A percentile compares a stretch with the other conserved stretches of the same genome.
These are phyloP conservation scores for Neopestalotiopsis sp. DNA, from an alignment of 2,329 filamentous ascomycete species.

Conservation along the genomic window DNA sequence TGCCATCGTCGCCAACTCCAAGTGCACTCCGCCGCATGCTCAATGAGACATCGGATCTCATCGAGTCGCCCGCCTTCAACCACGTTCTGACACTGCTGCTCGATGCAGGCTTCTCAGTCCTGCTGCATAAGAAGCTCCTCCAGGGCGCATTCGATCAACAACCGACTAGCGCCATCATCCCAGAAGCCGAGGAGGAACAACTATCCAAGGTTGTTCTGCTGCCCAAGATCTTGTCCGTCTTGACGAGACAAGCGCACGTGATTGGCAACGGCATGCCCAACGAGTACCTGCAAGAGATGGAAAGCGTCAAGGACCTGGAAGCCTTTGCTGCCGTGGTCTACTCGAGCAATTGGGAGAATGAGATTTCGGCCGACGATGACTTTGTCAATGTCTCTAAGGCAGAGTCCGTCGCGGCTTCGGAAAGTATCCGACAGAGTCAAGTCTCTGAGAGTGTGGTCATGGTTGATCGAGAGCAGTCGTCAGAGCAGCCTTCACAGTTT, in stretches of 20 bases:
- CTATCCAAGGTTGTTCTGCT: slow-evolving; percentile 70
- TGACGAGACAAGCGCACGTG: slow-evolving; percentile 87
- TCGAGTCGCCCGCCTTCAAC: slow-evolving; percentile 90
- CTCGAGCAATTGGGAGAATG: slow-evolving; percentile 79
- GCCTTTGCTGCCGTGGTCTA: slow-evolving; percentile 88
- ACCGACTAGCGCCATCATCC: slow-evolving; percentile 38
- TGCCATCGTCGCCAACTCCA: slow-evolving; percentile 49
- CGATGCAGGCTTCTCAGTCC: slow-evolving; percentile 82
- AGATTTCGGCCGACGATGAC: slow-evolving; percentile 57
- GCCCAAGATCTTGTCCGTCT: slow-evolving; percentile 86
- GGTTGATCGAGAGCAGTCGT: slow-evolving; percentile 43
- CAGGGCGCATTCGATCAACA: slow-evolving; percentile 74
- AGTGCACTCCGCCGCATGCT: slow-evolving; percentile 78
- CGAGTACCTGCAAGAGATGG: slow-evolving; percentile 76
- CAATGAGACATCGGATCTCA: slow-evolving; percentile 93
- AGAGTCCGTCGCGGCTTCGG: background rate
- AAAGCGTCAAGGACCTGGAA: slow-evolving; percentile 76
- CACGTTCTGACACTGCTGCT: slow-evolving; percentile 86
- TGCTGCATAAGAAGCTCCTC: slow-evolving; percentile 83
- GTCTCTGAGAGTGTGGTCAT: slow-evolving; percentile 56
- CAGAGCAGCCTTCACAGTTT: slow-evolving; percentile 35
- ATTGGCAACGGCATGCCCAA: slow-evolving; percentile 82
- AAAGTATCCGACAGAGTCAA: slow-evolving; percentile 5
- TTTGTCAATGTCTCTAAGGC: background rate
- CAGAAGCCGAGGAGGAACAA: slow-evolving; percentile 32